These are phyloP conservation scores for Sugiyamaella lignohabitans DNA, from an alignment of 805 yeast species.

Conservation along the genomic window DNA sequence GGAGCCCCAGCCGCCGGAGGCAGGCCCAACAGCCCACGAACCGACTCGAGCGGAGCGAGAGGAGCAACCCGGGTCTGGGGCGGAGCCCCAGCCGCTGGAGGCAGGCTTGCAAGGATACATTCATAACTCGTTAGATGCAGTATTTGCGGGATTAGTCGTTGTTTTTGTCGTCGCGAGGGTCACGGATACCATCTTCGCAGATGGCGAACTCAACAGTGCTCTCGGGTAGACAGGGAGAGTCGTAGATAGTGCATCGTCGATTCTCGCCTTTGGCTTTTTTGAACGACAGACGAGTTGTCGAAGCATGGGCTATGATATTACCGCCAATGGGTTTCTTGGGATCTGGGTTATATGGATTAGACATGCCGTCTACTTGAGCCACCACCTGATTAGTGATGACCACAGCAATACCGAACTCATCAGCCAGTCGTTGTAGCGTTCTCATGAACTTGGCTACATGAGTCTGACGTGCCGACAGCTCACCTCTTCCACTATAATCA, in stretches of 20 bases:
- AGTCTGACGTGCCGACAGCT: slow-evolving; percentile 86
- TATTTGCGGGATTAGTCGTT: too few species aligned
- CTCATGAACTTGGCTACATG: slow-evolving; percentile 93
- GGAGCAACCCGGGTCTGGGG: too few species aligned
- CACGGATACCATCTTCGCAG: slow-evolving; percentile 95
- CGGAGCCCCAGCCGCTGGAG: too few species aligned
- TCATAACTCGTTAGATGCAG: too few species aligned
- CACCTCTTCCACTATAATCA: slow-evolving; percentile 93
- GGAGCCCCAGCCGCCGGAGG: too few species aligned
- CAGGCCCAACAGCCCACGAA: too few species aligned
- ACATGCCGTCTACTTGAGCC: slow-evolving; percentile 90
- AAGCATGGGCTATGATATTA: slow-evolving; percentile 92
- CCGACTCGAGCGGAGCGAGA: too few species aligned
- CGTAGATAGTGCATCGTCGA: slow-evolving; percentile 90
- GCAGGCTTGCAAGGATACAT: too few species aligned
- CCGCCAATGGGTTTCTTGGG: slow-evolving; percentile 99
- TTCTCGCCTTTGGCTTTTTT: slow-evolving; percentile 89
- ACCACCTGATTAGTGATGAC: slow-evolving; percentile 95
- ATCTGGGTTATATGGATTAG: slow-evolving; percentile 78
- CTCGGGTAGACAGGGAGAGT: slow-evolving; percentile 95
- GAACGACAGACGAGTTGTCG: slow-evolving; percentile 86
- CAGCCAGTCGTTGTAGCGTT: slow-evolving; percentile 85
- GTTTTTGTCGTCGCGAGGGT: slow-evolving; percentile 74
- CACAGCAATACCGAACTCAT: slow-evolving; percentile 96
- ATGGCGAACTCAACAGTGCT: slow-evolving; percentile 93